These are phyloP conservation scores for Datura wrightii DNA, from an alignment of 257 asterid species.

Conservation along the genomic window DNA sequence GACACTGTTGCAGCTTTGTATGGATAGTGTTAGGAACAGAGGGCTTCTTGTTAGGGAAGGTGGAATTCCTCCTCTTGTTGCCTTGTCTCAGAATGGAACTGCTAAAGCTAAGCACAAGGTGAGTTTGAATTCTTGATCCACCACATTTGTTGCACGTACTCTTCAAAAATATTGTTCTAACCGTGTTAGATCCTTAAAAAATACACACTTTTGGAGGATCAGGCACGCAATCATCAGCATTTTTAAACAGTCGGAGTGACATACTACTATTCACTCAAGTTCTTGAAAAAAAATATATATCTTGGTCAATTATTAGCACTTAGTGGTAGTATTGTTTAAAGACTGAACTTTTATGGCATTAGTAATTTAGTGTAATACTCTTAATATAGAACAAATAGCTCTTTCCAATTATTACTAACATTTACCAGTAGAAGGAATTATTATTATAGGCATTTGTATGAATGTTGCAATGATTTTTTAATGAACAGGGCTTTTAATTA, in stretches of 20 bases:
- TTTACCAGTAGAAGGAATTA: neutral
- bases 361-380: neutral
- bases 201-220: neutral
- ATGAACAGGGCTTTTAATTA: neutral
- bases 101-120: conserved; percentile 97
- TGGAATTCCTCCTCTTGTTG: conserved; percentile 94
- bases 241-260: neutral
- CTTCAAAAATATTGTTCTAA: neutral
- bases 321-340: neutral
- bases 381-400: neutral
- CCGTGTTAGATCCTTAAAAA: neutral
- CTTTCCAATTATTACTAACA: neutral
- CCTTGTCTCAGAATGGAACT: conserved; percentile 85
- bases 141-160: neutral
- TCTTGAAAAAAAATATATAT: neutral
- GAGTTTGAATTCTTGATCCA: conserved; percentile 28
- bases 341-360: neutral
- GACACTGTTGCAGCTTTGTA: conserved; percentile 81
- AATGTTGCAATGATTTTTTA: neutral
- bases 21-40: conserved; percentile 75
- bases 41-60: conserved; percentile 95
- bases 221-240: neutral
- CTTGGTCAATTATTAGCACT: conserved; percentile 1
- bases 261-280: neutral
- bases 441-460: neutral